These are phyloP conservation scores for Candida gorgasii DNA, from an alignment of 805 yeast genomes.

Conservation along the genomic window DNA sequence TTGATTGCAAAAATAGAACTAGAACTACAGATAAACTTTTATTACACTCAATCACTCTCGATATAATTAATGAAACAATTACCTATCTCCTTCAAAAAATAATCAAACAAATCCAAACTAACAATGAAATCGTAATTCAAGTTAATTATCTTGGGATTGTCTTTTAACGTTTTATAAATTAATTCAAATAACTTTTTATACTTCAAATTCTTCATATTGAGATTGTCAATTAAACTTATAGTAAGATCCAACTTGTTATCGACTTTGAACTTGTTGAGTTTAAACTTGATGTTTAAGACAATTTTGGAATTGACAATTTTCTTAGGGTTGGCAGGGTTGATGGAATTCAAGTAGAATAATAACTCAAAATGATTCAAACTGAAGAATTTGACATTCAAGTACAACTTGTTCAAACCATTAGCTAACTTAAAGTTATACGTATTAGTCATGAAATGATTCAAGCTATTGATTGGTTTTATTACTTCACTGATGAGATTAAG, in stretches of 20 bases:
- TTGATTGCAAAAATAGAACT: too few species aligned
- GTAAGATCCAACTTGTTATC: constrained; percentile 18
- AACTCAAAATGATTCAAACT: constrained; percentile 33
- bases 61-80: constrained; percentile 24
- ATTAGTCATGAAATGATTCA: constrained; percentile 17
- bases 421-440: constrained; percentile 18
- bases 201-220: constrained; percentile 36
- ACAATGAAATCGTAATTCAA: constrained; percentile 42
- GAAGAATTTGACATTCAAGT: constrained; percentile 32
- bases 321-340: constrained; percentile 25
- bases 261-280: constrained; percentile 31
- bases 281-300: constrained; percentile 26
- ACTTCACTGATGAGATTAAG: constrained; percentile 33
- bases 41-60: constrained; percentile 11
- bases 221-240: constrained; percentile 37
- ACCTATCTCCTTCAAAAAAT: constrained; percentile 32
- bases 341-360: constrained; percentile 30
- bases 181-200: constrained; percentile 40
- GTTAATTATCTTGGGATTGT: constrained; percentile 22
- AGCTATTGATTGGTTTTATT: constrained; percentile 22
- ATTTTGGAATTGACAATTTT: constrained; percentile 38
- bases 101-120: constrained; percentile 24
- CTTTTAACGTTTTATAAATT: constrained; percentile 25
- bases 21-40: too few species aligned
- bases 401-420: constrained; percentile 33